Evolutionary conservation across 148 eudicot genomes (phyloP), one percentile per base, ranked within the genome.

Genomic region (Talinum fruticosum): DNA sequence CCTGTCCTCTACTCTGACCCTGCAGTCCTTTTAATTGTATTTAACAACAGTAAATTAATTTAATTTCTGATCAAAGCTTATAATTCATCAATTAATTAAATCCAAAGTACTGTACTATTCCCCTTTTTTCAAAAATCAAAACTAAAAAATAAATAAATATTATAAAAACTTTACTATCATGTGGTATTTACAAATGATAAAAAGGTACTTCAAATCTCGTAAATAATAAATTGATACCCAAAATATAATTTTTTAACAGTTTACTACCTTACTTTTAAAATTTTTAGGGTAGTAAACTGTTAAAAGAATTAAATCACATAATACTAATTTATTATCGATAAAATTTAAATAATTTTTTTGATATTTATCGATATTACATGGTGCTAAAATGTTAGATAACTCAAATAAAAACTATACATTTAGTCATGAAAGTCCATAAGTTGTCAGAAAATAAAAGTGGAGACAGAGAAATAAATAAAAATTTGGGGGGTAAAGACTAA

Each of bases 381-480:
- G n/a, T n/a, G n/a, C n/a, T n/a, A n/a, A n/a, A n/a, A n/a, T n/a
- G n/a, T n/a, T n/a, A n/a, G n/a, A n/a, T n/a, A n/a, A n/a, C n/a
- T n/a, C n/a, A n/a, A 41, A 41, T 7, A 41, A 10, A 41, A 7
- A 10, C 28, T n/a, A 16, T n/a, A n/a, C 64, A 6, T 59, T 59
- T 59, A 59, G 29, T 59, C 13, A 62, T 62, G 34, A 62, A 73
- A 82, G 81, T 44, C 71, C 66, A 68, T 6, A 34, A 78, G 28
- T 1, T 74, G 84, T 82, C 81, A 82, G 84, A 78, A 82, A 78
- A 67, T 67, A 73, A 73, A 73, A 81, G 78, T 77, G 81, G 84
- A 78, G 83, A 65, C 49, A 61, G 79, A 81, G 79, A 75, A 47
- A 65, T 18, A 51, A 54, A 19, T 19, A n/a, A 0, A n/a, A 6